These are phyloP conservation scores for Cladosporium sp. DNA, from an alignment of 2,329 filamentous ascomycete genomes.

Conservation along the genomic window DNA sequence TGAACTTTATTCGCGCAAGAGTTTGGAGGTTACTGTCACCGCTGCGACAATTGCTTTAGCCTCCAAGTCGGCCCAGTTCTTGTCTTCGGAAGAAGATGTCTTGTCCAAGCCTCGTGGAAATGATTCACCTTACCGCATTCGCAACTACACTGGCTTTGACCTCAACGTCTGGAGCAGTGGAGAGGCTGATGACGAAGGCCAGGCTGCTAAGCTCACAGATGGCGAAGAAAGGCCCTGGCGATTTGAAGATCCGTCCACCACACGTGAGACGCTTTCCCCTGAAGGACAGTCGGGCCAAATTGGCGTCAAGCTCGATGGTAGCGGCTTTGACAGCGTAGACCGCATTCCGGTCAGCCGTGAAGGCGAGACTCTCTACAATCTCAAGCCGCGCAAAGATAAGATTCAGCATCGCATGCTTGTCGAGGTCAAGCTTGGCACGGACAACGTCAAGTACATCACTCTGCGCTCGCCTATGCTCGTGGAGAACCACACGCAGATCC, in stretches of 20 bases:
- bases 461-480: slow-evolving; percentile 86
- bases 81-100: slow-evolving; percentile 84
- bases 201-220: slow-evolving; percentile 74
- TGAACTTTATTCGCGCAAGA: slow-evolving; percentile 83
- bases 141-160: slow-evolving; percentile 94
- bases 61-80: slow-evolving; percentile 88
- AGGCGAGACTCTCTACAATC: slow-evolving; percentile 83
- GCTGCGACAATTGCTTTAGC: slow-evolving; percentile 89
- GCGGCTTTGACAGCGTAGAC: slow-evolving; percentile 85
- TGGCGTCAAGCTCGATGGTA: slow-evolving; percentile 80
- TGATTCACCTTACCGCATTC: slow-evolving; percentile 88
- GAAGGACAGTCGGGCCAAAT: slow-evolving; percentile 79
- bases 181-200: slow-evolving; percentile 64
- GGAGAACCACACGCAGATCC: slow-evolving; percentile 95
- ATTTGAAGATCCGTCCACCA: slow-evolving; percentile 94
- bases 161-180: slow-evolving; percentile 78
- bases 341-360: slow-evolving; percentile 90
- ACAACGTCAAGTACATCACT: slow-evolving; percentile 98
- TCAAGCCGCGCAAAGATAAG: slow-evolving; percentile 81
- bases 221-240: slow-evolving; percentile 92
- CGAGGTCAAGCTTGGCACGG: slow-evolving; percentile 81
- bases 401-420: slow-evolving; percentile 86
- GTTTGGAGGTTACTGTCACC: slow-evolving; percentile 86
- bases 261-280: slow-evolving; percentile 84
- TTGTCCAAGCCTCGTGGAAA: slow-evolving; percentile 86